These are phyloP conservation scores for Apophysomyces elegans DNA, from an alignment of 371 early-diverging fungal species.

Conservation along the genomic window DNA sequence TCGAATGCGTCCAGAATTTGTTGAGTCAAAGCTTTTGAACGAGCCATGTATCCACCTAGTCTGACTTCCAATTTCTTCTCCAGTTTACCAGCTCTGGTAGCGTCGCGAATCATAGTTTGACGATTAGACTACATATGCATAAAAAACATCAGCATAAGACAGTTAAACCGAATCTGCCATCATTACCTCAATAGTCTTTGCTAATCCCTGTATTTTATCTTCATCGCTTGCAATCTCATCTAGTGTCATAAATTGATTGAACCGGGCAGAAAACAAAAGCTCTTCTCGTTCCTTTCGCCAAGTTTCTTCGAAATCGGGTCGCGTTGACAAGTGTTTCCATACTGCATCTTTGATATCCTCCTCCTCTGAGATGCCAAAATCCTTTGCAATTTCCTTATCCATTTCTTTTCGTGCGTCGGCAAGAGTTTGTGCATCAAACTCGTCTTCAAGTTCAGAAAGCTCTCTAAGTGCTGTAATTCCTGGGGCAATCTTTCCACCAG, in stretches of 20 bases:
- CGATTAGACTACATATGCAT: conserved; percentile 52
- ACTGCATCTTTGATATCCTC: conserved; percentile 41
- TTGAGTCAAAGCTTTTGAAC: conserved; percentile 63
- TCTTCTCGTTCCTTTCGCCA: conserved; percentile 50
- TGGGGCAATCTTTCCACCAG: conserved; percentile 58
- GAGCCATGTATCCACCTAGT: conserved; percentile 81
- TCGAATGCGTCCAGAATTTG: conserved; percentile 66
- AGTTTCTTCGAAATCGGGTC: conserved; percentile 41
- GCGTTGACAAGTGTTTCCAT: conserved; percentile 33
- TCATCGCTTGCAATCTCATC: conserved; percentile 42
- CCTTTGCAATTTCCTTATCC: conserved; percentile 38
- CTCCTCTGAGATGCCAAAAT: conserved; percentile 24
- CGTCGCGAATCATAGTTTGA: conserved; percentile 78
- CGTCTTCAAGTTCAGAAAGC: conserved; percentile 53
- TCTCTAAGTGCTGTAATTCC: conserved; percentile 41
- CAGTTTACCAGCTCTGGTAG: conserved; percentile 77
- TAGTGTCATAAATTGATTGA: conserved; percentile 44
- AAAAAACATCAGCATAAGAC: neutral
- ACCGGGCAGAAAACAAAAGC: conserved; percentile 45
- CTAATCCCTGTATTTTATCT: conserved; percentile 48
- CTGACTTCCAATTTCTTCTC: conserved; percentile 83
- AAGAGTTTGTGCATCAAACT: conserved; percentile 46
- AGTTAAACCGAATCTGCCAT: neutral
- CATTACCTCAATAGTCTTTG: conserved; percentile 50
- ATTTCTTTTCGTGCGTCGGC: conserved; percentile 49